Conservation (phyloP, 2,329 filamentous ascomycete genomes). For the Fusarium foetens region DNA sequence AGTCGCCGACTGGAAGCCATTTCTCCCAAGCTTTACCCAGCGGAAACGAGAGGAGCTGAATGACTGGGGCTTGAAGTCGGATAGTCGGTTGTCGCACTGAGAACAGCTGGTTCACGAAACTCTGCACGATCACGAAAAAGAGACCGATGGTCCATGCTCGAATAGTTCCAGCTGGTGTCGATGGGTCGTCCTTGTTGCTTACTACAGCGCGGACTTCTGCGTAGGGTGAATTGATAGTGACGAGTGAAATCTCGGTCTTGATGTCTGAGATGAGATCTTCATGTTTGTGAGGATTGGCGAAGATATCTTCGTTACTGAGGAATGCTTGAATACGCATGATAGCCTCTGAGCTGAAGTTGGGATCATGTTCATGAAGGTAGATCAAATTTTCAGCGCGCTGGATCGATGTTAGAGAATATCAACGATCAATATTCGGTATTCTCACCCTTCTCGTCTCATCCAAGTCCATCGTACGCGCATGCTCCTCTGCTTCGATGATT, state of each 20-base stretch:
- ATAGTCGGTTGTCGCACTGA: slow-evolving; percentile 64
- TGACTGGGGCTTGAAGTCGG: slow-evolving; percentile 61
- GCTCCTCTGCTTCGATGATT: slow-evolving; percentile 30
- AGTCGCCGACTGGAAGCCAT: slow-evolving; percentile 56
- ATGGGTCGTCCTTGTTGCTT: slow-evolving; percentile 63
- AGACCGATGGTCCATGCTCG: slow-evolving; percentile 63
- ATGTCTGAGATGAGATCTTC: slow-evolving; percentile 59
- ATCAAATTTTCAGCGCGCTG: slow-evolving; percentile 31
- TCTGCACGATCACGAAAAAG: slow-evolving; percentile 56
- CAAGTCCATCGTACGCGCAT: slow-evolving; percentile 12
- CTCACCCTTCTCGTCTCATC: slow-evolving; percentile 21
- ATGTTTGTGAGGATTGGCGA: slow-evolving; percentile 52
- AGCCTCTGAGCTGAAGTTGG: slow-evolving; percentile 36
- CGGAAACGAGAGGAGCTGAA: slow-evolving; percentile 62
- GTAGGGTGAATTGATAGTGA: slow-evolving; percentile 65
- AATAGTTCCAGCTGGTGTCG: slow-evolving; percentile 62
- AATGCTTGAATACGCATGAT: slow-evolving; percentile 28
- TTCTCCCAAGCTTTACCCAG: slow-evolving; percentile 57
- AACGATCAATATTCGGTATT: accelerated
- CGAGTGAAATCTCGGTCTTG: slow-evolving; percentile 62
- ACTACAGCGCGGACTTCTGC: slow-evolving; percentile 65
- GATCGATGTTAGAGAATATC: neutral
- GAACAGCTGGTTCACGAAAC: slow-evolving; percentile 66
- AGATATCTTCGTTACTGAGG: slow-evolving; percentile 40
- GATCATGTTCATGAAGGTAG: slow-evolving; percentile 36